phyloP scores from a whole-genome alignment of 1,139 yeast species.

The Suhomyces bokatorum region DNA sequence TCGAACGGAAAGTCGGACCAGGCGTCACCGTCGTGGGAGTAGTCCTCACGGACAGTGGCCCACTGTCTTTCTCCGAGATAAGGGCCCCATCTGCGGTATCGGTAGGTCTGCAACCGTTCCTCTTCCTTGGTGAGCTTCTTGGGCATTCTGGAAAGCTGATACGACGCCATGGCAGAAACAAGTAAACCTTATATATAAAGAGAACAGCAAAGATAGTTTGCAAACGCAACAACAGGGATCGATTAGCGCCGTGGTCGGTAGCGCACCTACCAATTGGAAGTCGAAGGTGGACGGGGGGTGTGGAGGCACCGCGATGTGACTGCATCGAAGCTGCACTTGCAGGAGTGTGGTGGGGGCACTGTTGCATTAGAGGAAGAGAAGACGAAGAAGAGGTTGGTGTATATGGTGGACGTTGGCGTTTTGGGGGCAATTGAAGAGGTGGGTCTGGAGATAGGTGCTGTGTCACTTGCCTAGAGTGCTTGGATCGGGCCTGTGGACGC shows the following conservation, averaged over 20 bases:
- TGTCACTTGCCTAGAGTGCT: no score
- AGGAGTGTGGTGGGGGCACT: background rate
- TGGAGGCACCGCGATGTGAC: conserved; percentile 1
- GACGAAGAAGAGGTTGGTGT: background rate
- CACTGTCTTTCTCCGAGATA: conserved; percentile 89
- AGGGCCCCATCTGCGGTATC: conserved; percentile 78
- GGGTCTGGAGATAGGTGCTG: no score
- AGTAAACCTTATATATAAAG: background rate
- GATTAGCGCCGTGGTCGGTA: conserved; percentile 1
- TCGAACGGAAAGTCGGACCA: conserved; percentile 92
- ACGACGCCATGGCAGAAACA: conserved; percentile 1
- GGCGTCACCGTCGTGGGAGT: conserved; percentile 84
- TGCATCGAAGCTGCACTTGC: background rate
- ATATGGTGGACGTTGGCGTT: background rate
- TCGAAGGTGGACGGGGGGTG: background rate
- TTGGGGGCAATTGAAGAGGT: no score
- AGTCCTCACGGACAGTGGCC: conserved; percentile 95
- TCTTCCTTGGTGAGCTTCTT: conserved; percentile 57
- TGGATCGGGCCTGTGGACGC: background rate
- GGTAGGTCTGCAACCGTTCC: conserved; percentile 61
- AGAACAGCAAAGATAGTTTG: background rate
- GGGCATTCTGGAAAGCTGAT: conserved; percentile 8
- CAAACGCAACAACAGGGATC: background rate
- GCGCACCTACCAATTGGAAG: conserved; percentile 8
- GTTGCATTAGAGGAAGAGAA: no score